Evolutionary conservation across 2,329 filamentous ascomycete species (phyloP).

Genomic region (Pseudogymnoascus sp.): DNA sequence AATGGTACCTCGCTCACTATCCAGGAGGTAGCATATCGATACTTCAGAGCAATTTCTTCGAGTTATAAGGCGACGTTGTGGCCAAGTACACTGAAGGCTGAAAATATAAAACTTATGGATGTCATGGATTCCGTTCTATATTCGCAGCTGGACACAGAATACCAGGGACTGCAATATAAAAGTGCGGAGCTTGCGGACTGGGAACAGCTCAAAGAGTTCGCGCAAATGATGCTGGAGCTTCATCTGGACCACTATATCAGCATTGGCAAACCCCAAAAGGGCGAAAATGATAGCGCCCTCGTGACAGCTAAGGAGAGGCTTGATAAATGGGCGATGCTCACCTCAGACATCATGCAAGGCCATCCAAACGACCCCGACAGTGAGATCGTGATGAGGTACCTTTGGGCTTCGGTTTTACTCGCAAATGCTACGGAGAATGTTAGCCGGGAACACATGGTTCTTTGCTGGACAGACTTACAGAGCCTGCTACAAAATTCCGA

Average conservation of each 20-base stretch:
- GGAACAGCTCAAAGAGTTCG: conserved; percentile 38
- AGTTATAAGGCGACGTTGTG: conserved; percentile 50
- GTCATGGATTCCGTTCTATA: conserved; percentile 43
- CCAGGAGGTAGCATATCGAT: conserved; percentile 52
- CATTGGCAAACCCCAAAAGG: conserved; percentile 53
- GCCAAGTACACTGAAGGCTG: conserved; percentile 49
- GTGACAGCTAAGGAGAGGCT: conserved; percentile 50
- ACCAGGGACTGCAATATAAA: conserved; percentile 7
- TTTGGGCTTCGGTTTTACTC: conserved; percentile 59
- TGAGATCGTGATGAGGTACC: conserved; percentile 49
- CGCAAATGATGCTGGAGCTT: conserved; percentile 56
- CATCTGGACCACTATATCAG: conserved; percentile 58
- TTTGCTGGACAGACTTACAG: conserved; percentile 57
- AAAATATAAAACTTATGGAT: conserved; percentile 45
- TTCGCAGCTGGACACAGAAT: conserved; percentile 38
- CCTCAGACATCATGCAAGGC: conserved; percentile 42
- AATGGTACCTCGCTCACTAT: conserved; percentile 45
- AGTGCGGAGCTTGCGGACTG: conserved; percentile 13
- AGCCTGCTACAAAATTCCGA: conserved; percentile 40
- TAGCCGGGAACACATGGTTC: conserved; percentile 50
- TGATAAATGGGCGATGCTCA: conserved; percentile 50
- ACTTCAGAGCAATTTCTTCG: conserved; percentile 42
- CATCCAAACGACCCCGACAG: conserved; percentile 20
- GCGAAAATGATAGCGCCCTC: conserved; percentile 44
- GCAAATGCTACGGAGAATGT: conserved; percentile 49